Conservation (phyloP, 129 eudicot genomes). For the Helichrysum umbraculigerum region DNA sequence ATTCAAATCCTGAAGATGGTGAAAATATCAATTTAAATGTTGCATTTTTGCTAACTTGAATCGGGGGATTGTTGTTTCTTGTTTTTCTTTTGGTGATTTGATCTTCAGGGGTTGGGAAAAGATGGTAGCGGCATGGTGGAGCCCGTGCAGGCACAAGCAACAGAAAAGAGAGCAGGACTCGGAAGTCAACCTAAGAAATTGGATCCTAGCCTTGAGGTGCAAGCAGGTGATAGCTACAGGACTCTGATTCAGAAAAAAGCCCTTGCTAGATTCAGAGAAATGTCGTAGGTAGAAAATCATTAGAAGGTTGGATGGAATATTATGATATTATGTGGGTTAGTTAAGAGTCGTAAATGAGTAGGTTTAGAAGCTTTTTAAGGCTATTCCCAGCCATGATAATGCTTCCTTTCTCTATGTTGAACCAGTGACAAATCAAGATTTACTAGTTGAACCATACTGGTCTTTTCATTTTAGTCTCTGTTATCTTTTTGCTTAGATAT, state of each 20-base stretch:
- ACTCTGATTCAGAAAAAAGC: constrained; percentile 96
- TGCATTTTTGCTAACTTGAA: constrained; percentile 37
- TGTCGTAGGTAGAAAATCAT: constrained; percentile 54
- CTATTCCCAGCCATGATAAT: constrained; percentile 1
- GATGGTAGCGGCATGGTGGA: constrained; percentile 98
- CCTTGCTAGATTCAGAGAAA: constrained; percentile 87
- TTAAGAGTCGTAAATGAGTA: constrained; percentile 29
- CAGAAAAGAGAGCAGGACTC: constrained; percentile 81
- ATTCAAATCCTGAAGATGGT: constrained; percentile 6
- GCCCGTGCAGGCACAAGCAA: constrained; percentile 88
- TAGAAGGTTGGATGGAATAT: not conserved
- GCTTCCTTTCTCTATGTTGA: constrained; percentile 4
- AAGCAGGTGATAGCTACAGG: constrained; percentile 93
- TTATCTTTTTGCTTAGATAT: constrained; percentile 5
- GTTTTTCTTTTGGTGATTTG: constrained; percentile 24
- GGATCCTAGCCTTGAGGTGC: constrained; percentile 90
- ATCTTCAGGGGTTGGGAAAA: constrained; percentile 81
- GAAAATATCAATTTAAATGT: not conserved
- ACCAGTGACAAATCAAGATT: not conserved
- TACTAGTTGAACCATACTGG: not conserved
- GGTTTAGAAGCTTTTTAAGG: constrained; percentile 17
- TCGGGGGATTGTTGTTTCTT: constrained; percentile 33
- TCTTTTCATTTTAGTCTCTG: not conserved
- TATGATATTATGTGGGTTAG: not conserved
- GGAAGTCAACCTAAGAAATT: constrained; percentile 90